A percentile compares a stretch with the other conserved stretches of the same genome.
Evolutionary conservation across 23 red algal species (phyloP).

Genomic region (Pyropia haitanensis): DNA sequence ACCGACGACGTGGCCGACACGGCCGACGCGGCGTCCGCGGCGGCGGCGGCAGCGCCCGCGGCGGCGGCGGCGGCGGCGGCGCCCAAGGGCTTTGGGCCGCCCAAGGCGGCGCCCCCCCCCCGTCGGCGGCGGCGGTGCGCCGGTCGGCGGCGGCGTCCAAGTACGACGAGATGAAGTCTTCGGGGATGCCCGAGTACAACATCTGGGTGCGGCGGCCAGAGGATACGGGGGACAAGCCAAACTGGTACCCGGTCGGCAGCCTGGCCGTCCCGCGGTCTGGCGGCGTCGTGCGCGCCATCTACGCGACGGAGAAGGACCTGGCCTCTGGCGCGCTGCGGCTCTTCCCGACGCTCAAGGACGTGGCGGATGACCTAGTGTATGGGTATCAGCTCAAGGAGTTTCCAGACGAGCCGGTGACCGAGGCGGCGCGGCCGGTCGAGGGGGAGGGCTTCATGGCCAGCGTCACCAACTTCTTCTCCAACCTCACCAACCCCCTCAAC

Average conservation of each 20-base stretch:
- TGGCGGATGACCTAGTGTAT: slow-evolving; percentile 49
- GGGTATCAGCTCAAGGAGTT: slow-evolving; percentile 72
- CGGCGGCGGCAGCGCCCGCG: too few relatives aligned
- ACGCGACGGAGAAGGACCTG: slow-evolving; percentile 54
- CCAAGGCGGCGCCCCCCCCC: slow-evolving; percentile 16
- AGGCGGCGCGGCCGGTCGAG: slow-evolving; percentile 23
- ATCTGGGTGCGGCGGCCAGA: slow-evolving; percentile 54
- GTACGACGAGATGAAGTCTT: slow-evolving; percentile 56
- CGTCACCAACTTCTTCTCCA: too few relatives aligned
- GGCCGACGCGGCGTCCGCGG: too few relatives aligned
- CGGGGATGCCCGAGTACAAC: slow-evolving; percentile 72
- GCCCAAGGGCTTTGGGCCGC: slow-evolving; percentile 28
- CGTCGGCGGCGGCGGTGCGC: slow-evolving; percentile 25
- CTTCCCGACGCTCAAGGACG: slow-evolving; percentile 53
- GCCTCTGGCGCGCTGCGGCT: slow-evolving; percentile 55
- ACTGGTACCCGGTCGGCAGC: slow-evolving; percentile 59
- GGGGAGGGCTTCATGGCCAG: background rate
- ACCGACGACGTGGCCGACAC: too few relatives aligned
- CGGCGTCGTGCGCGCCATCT: slow-evolving; percentile 41
- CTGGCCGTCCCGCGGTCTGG: slow-evolving; percentile 52
- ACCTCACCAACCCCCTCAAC: too few relatives aligned
- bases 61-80: too few relatives aligned
- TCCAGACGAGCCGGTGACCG: slow-evolving; percentile 44
- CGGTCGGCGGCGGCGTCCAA: slow-evolving; percentile 35
- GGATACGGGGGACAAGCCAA: slow-evolving; percentile 27